Conservation (phyloP, 176 grass and related monocot species). For the Cenchrus americanus region DNA sequence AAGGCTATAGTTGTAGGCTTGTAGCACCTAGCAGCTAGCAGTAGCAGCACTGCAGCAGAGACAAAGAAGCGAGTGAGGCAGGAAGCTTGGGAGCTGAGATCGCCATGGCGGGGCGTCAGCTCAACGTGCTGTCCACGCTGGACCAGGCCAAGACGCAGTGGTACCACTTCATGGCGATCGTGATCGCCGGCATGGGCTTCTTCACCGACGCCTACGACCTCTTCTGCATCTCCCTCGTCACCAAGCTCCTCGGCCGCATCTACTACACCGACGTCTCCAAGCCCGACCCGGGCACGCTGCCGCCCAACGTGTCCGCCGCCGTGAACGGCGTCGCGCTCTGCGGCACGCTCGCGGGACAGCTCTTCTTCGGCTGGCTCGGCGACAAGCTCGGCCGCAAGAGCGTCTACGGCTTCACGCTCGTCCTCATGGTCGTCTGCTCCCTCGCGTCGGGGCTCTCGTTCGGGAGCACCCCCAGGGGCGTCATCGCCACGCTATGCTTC, state of each 20-base stretch:
- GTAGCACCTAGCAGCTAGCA: neutral
- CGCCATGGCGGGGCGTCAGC: conserved; percentile 46
- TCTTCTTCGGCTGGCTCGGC: conserved; percentile 76
- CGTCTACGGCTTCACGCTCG: conserved; percentile 62
- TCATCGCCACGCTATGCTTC: conserved; percentile 63
- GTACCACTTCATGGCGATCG: conserved; percentile 75
- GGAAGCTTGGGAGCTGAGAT: neutral
- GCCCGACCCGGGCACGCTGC: conserved; percentile 28
- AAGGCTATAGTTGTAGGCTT: neutral
- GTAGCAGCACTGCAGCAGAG: too few species aligned
- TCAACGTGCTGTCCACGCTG: conserved; percentile 47
- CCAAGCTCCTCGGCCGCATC: conserved; percentile 41
- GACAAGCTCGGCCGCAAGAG: conserved; percentile 65
- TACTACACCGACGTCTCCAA: conserved; percentile 22
- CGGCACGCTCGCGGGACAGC: conserved; percentile 51
- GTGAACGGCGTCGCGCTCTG: conserved; percentile 61
- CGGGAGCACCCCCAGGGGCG: conserved; percentile 18
- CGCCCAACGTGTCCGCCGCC: conserved; percentile 45
- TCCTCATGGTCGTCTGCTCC: conserved; percentile 65
- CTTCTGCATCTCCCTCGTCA: conserved; percentile 52
- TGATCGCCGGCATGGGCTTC: conserved; percentile 75
- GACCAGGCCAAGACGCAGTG: conserved; percentile 63
- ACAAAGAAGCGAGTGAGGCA: neutral
- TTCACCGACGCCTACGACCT: conserved; percentile 80
- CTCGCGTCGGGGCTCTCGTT: conserved; percentile 55